Evolutionary conservation across 441 rosid species (phyloP).

Genomic region (Hura crepitans): DNA sequence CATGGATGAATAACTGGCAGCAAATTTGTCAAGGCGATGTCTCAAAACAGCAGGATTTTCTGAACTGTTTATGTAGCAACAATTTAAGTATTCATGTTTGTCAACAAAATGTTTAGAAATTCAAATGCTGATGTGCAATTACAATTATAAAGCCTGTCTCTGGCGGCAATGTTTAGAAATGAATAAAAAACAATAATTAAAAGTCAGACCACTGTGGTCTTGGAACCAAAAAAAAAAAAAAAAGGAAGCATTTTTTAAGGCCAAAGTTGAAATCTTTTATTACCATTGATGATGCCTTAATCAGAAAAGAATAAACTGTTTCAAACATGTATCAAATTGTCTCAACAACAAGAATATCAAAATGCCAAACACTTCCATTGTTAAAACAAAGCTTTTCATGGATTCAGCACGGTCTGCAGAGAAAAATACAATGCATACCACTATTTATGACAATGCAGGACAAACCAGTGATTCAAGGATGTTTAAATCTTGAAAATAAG

Average conservation of each 20-base stretch:
- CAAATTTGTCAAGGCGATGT: not conserved
- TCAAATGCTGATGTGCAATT: not conserved
- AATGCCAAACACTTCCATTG: not conserved
- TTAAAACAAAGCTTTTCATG: not conserved
- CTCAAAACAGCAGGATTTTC: not conserved
- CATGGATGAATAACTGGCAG: not conserved
- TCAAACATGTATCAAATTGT: not conserved
- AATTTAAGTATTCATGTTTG: not conserved
- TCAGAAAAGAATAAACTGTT: too few species aligned
- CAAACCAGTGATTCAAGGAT: too few species aligned
- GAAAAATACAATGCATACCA: not conserved
- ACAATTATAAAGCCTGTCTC: not conserved
- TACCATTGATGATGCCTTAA: too few species aligned
- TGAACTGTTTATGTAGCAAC: not conserved
- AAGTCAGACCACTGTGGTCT: not conserved
- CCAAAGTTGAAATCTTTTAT: too few species aligned
- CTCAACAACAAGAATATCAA: not conserved
- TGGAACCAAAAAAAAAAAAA: not conserved
- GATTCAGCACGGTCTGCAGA: too few species aligned
- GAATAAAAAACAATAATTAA: not conserved
- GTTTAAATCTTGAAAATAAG: not conserved
- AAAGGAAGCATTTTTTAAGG: not conserved
- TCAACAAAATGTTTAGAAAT: not conserved
- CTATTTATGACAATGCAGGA: too few species aligned
- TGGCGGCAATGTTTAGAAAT: not conserved